Conservation (phyloP, 2,329 filamentous ascomycete genomes). For the Corinectria fuckeliana region DNA sequence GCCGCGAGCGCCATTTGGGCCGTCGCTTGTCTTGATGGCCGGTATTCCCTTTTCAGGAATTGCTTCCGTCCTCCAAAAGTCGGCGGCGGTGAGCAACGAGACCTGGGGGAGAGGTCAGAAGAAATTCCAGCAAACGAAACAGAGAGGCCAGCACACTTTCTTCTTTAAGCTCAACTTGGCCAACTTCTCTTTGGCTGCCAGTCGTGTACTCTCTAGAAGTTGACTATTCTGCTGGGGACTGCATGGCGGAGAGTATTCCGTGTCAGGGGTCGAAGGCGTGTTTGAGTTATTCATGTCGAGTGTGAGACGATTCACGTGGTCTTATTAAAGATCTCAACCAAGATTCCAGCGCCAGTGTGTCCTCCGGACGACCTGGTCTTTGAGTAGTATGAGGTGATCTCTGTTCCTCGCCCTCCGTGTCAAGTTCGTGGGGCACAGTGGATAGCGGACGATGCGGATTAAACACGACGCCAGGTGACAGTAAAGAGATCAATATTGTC, state of each 20-base stretch:
- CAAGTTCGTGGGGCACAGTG: background rate
- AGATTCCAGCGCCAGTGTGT: background rate
- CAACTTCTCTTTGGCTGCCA: slow-evolving; percentile 56
- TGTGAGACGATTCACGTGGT: background rate
- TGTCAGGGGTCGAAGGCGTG: slow-evolving; percentile 53
- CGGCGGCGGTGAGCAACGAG: slow-evolving; percentile 65
- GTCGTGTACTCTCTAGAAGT: slow-evolving; percentile 47
- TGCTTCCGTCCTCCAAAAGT: slow-evolving; percentile 74
- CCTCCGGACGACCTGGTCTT: background rate
- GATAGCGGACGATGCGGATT: background rate
- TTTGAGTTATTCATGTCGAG: slow-evolving; percentile 33
- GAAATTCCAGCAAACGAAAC: background rate
- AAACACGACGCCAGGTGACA: background rate
- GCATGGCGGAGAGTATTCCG: slow-evolving; percentile 54
- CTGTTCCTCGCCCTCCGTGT: background rate
- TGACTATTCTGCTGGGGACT: slow-evolving; percentile 50
- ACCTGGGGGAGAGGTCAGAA: slow-evolving; percentile 48
- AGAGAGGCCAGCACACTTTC: slow-evolving; percentile 52
- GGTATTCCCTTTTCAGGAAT: slow-evolving; percentile 69
- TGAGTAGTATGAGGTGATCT: background rate
- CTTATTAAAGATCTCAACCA: background rate
- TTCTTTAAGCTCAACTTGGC: slow-evolving; percentile 61
- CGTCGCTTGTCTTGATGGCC: slow-evolving; percentile 71
- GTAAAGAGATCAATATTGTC: background rate
- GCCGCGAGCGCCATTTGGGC: slow-evolving; percentile 73